Conservation (phyloP, 2,329 filamentous ascomycete genomes). For the Cercospora zeina region DNA sequence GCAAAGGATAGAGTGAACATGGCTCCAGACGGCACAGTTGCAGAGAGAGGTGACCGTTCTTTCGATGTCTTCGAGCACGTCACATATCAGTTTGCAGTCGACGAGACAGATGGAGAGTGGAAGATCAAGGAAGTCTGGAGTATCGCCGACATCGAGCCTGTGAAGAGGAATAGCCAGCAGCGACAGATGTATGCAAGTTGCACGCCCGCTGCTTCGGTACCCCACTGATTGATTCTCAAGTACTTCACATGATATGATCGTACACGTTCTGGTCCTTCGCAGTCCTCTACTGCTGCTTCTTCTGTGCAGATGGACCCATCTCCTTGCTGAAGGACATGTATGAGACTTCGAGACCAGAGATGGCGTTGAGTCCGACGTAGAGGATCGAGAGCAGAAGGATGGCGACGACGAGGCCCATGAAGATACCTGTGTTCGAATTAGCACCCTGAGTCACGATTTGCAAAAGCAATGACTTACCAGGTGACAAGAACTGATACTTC, state of each 20-base stretch:
- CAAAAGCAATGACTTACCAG: constrained; percentile 58
- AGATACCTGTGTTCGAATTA: constrained; percentile 64
- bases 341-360: constrained; percentile 80
- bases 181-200: background rate
- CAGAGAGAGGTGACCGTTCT: background rate
- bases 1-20: background rate
- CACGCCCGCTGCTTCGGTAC: background rate
- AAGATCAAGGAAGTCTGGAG: constrained; percentile 19
- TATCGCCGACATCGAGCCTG: constrained; percentile 10
- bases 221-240: background rate
- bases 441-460: background rate
- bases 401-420: constrained; percentile 75
- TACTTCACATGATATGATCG: constrained; percentile 6
- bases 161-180: background rate
- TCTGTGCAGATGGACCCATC: constrained; percentile 83
- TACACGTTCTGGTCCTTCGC: background rate
- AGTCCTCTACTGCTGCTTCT: constrained; percentile 64
- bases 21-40: background rate
- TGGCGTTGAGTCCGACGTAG: constrained; percentile 72
- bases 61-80: constrained; percentile 18
- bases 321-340: constrained; percentile 98
- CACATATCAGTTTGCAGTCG: constrained; percentile 8
- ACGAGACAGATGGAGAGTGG: constrained; percentile 10
- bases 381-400: constrained; percentile 75
- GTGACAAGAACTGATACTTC: constrained; percentile 91